Evolutionary conservation across 1,284 basidiomycete genomes (phyloP).

Genomic region (Golubevia pallescens): DNA sequence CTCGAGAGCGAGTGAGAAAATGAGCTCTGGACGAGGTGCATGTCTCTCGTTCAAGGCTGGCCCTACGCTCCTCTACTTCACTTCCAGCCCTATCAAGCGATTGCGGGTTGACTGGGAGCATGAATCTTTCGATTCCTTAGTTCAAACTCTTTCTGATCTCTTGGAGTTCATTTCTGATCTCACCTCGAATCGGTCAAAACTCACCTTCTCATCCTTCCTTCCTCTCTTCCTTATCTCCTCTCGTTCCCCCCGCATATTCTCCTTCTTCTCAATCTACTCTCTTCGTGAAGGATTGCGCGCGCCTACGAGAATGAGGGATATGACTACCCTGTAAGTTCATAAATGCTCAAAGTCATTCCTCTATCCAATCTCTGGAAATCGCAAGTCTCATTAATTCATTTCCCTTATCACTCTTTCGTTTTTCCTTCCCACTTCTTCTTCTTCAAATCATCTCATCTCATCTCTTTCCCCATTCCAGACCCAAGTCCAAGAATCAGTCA

Average conservation of each 20-base stretch:
- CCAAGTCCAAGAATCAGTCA: slow-evolving; percentile 68
- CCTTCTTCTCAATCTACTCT: too few species aligned
- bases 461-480: slow-evolving; percentile 13
- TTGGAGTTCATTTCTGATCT: too few species aligned
- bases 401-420: neutral
- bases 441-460: slow-evolving; percentile 3
- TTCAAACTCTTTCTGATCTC: too few species aligned
- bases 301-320: slow-evolving; percentile 56
- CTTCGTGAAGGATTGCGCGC: slow-evolving; percentile 18
- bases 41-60: too few species aligned
- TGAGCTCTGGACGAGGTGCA: too few species aligned
- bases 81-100: too few species aligned
- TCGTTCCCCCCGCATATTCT: neutral
- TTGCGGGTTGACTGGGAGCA: too few species aligned
- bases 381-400: slow-evolving; percentile 63
- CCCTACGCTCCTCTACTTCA: too few species aligned
- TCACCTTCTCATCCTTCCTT: neutral
- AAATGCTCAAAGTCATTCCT: too few species aligned
- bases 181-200: slow-evolving; percentile 19
- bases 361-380: too few species aligned
- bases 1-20: too few species aligned
- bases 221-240: neutral
- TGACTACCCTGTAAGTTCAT: slow-evolving; percentile 44
- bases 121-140: too few species aligned
- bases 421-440: slow-evolving; percentile 30